These are phyloP conservation scores for Blastocystis sp. DNA, from an alignment of 352 stramenopile genomes.

Conservation along the genomic window DNA sequence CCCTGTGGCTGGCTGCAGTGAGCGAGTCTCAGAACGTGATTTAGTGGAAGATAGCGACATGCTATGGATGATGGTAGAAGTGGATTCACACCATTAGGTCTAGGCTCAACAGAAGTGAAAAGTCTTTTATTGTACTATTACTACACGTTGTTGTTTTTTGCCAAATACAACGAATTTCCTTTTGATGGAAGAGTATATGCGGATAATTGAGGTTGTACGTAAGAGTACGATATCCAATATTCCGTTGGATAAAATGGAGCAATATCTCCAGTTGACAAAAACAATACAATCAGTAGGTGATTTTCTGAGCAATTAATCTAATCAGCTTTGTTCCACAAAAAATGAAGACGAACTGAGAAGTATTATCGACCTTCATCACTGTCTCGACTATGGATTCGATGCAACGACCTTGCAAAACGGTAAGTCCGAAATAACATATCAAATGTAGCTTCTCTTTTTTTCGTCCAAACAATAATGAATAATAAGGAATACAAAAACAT, in stretches of 20 bases:
- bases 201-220: background rate
- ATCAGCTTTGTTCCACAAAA: slow-evolving; percentile 22
- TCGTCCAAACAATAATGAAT: background rate
- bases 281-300: slow-evolving; percentile 3
- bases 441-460: background rate
- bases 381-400: background rate
- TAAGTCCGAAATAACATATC: background rate
- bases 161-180: background rate
- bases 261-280: background rate
- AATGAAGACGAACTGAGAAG: background rate
- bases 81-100: background rate
- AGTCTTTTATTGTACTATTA: background rate
- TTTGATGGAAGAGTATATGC: background rate
- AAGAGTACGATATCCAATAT: background rate
- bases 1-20: slow-evolving; percentile 3
- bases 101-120: background rate
- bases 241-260: background rate
- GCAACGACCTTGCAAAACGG: background rate
- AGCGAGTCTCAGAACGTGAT: background rate
- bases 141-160: background rate
- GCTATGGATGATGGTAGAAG: background rate
- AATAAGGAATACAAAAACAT: background rate
- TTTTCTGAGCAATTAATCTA: background rate
- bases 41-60: background rate
- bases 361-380: background rate